Base-by-base conservation (phyloP, 2,329 filamentous ascomycete species). In the Macrophomina pseudophaseolina region DNA sequence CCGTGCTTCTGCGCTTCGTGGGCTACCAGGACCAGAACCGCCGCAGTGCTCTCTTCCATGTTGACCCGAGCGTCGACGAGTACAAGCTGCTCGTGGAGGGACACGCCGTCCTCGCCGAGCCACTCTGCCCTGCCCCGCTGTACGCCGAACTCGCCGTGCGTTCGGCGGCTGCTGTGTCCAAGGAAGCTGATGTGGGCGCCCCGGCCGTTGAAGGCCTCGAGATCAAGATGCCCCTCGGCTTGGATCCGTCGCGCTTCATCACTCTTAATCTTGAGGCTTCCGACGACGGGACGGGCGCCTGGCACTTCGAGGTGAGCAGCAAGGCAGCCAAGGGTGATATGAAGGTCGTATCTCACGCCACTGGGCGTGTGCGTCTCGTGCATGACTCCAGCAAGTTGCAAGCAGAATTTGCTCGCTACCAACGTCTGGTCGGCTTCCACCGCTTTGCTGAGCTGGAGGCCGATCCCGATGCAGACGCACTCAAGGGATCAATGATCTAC, bases 51-150 rank as follows among this genome's bases (percentile, higher is more conserved):
- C 30, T 9, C 30, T 69, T 70, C 51, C 8, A 58, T 33, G 52
- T 71, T 64, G 64, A 71, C 44, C 64, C 63, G 18, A 67, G 38
- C 23, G 63, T 7, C 46, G 33, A 60, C 11, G 32, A 68, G 5
- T 72, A 71, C 44, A 48, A 44, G 4, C 49, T 67, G 23, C 44
- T 68, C 30, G 68, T 71, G 32, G 51, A 44, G 12, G 71, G 70
- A 18, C 71, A 72, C 64, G 70, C 70, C 14, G 70, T 72, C 16
- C 63, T 67, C 11, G 64, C 64, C 16, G 60, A 66, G 4, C 64
- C 67, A 30, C 68, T 72, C 8, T 72, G 68, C 35, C 71, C 71
- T 2, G 69, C 71, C 18, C 67, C 71, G 4, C 65, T 72, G 69
- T 70, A 72, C 42, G 68, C 71, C 66, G 46, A 49, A 18, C 46